Evolutionary conservation across 1,284 basidiomycete species (phyloP).

Genomic region (Cutaneotrichosporon sp.): DNA sequence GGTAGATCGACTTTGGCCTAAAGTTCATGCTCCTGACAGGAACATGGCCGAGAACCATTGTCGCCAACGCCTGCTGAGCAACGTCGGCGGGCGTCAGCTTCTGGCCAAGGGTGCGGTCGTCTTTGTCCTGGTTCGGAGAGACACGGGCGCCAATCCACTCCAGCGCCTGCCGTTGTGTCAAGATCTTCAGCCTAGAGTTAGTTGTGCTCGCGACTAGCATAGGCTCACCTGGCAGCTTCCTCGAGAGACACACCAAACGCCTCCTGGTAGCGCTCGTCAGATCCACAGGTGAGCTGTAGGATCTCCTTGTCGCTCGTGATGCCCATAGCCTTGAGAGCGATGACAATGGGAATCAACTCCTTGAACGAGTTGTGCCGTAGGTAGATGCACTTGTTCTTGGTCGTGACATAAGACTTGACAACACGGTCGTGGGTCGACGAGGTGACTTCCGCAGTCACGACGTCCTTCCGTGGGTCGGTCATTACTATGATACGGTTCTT

Average conservation of each 20-base stretch:
- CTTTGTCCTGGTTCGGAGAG: constrained; percentile 66
- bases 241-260: constrained; percentile 90
- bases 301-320: constrained; percentile 98
- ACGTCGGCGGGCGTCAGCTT: constrained; percentile 87
- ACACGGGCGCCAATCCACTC: constrained; percentile 93
- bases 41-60: constrained; percentile 95
- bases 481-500: constrained; percentile 99
- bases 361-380: constrained; percentile 98
- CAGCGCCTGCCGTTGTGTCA: constrained; percentile 88
- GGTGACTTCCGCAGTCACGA: constrained; percentile 94
- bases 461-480: constrained; percentile 80
- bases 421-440: constrained; percentile 99
- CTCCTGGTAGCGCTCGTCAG: constrained; percentile 80
- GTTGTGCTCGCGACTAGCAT: background rate
- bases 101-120: constrained; percentile 50
- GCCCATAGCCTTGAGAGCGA: constrained; percentile 94
- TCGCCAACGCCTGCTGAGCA: constrained; percentile 90
- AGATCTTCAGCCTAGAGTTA: constrained; percentile 61
- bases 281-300: constrained; percentile 87
- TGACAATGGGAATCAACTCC: constrained; percentile 93
- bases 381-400: constrained; percentile 90
- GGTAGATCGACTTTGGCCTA: constrained; percentile 91
- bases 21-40: constrained; percentile 89
- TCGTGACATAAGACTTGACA: constrained; percentile 96
- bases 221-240: constrained; percentile 67